These are phyloP conservation scores for Adansonia rubrostipa DNA, from an alignment of 441 rosid genomes.

Conservation along the genomic window DNA sequence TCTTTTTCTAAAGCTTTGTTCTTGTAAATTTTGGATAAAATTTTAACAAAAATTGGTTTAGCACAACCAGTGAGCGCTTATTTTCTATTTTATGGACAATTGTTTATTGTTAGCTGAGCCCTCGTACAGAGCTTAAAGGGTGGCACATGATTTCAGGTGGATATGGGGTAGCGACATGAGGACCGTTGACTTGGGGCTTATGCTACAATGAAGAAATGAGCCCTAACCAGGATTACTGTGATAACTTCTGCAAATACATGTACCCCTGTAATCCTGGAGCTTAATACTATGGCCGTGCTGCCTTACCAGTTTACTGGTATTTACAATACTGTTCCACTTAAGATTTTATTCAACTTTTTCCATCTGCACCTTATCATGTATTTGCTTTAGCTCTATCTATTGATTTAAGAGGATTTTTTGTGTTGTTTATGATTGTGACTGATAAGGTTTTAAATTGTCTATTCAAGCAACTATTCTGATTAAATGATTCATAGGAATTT, in stretches of 20 bases:
- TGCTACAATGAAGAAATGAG: constrained; percentile 95
- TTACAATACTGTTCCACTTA: neutral
- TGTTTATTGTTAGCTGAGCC: neutral
- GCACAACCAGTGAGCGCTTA: neutral
- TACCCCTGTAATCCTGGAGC: constrained; percentile 88
- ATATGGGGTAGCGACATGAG: constrained; percentile 90
- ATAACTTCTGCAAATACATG: constrained; percentile 61
- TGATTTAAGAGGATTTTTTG: neutral
- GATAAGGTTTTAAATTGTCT: neutral
- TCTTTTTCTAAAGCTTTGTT: neutral
- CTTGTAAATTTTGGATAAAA: neutral
- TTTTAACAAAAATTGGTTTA: neutral
- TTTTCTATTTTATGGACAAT: neutral
- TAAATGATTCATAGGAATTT: neutral
- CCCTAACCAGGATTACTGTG: constrained; percentile 79
- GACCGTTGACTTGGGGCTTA: constrained; percentile 88
- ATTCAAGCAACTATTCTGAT: constrained; percentile 4
- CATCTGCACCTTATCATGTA: neutral
- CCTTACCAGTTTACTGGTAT: constrained; percentile 89
- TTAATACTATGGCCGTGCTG: constrained; percentile 92
- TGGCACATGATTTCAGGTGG: constrained; percentile 60
- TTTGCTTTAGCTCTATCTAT: too few relatives aligned
- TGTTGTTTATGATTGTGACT: neutral
- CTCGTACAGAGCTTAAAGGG: neutral
- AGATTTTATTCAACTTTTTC: neutral